Percentiles rank a stretch among this genome's conserved stretches.
These are phyloP conservation scores for Phaeosphaeriaceae sp. DNA, from an alignment of 2,329 filamentous ascomycete genomes.

Conservation along the genomic window DNA sequence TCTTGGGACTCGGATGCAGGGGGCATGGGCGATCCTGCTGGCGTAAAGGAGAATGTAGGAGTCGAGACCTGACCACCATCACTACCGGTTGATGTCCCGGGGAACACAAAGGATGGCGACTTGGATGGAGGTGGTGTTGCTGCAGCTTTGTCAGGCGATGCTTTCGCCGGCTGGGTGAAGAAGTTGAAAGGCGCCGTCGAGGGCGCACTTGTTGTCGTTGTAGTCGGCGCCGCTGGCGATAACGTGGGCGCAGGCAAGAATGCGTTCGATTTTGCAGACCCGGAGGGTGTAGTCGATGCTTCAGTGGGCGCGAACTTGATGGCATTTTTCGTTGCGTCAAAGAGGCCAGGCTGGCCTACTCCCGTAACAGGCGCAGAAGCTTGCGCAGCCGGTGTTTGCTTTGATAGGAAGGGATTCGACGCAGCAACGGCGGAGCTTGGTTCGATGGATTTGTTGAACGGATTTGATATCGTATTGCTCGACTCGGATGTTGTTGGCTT, in stretches of 20 bases:
- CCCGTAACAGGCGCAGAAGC: neutral
- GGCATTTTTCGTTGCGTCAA: slow-evolving; percentile 34
- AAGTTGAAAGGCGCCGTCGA: neutral
- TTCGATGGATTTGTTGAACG: slow-evolving; percentile 20
- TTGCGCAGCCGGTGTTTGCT: neutral
- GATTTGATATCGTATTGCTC: slow-evolving; percentile 24
- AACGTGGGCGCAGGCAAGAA: neutral
- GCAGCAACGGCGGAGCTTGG: neutral
- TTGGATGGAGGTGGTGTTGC: slow-evolving; percentile 10
- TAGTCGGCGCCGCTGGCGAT: neutral
- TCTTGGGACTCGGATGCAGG: slow-evolving; percentile 15
- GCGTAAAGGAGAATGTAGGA: slow-evolving; percentile 19
- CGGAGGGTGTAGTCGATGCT: neutral
- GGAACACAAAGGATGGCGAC: slow-evolving; percentile 9
- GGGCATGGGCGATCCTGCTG: slow-evolving; percentile 18
- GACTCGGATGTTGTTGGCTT: neutral
- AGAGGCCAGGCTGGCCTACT: slow-evolving; percentile 31
- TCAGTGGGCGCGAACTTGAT: slow-evolving; percentile 33
- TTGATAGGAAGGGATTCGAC: neutral
- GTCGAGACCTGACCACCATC: neutral
- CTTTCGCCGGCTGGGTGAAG: slow-evolving; percentile 3
- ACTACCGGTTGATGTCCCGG: slow-evolving; percentile 2
- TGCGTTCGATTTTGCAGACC: neutral
- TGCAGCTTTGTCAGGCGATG: slow-evolving; percentile 3
- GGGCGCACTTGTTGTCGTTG: neutral